Percentiles rank a stretch among this genome's conserved stretches.
Evolutionary conservation across 371 early-diverging fungal genomes (phyloP).

Genomic region (Nematocida ironsii): DNA sequence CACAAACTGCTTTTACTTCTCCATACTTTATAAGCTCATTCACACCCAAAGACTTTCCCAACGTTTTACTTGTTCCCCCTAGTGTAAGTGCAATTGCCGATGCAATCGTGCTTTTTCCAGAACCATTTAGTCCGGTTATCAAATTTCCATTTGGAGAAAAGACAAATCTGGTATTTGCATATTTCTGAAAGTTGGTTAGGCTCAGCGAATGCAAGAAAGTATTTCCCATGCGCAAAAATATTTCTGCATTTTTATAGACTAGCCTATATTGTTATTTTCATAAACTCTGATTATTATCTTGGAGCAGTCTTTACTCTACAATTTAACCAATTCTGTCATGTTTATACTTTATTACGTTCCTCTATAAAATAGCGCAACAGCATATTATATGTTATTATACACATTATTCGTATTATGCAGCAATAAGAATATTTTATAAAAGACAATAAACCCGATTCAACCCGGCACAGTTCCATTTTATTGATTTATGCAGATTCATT

Average conservation of each 20-base stretch:
- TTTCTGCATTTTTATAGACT: not conserved
- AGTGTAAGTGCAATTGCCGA: conserved; percentile 91
- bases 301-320: too few species aligned
- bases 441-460: too few species aligned
- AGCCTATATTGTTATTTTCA: too few species aligned
- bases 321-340: too few species aligned
- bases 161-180: conserved; percentile 56
- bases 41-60: conserved; percentile 65
- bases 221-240: conserved; percentile 1
- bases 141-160: conserved; percentile 69
- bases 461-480: too few species aligned
- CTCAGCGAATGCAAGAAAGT: conserved; percentile 58
- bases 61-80: conserved; percentile 78
- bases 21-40: conserved; percentile 68
- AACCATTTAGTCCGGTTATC: conserved; percentile 74
- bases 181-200: conserved; percentile 69
- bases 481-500: not conserved
- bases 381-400: too few species aligned
- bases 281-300: too few species aligned
- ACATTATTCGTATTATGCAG: too few species aligned
- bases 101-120: conserved; percentile 93
- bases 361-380: too few species aligned
- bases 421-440: too few species aligned
- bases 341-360: too few species aligned
- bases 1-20: conserved; percentile 52